Conservation (phyloP, 2,329 filamentous ascomycete genomes). For the Trichoderma sp. region DNA sequence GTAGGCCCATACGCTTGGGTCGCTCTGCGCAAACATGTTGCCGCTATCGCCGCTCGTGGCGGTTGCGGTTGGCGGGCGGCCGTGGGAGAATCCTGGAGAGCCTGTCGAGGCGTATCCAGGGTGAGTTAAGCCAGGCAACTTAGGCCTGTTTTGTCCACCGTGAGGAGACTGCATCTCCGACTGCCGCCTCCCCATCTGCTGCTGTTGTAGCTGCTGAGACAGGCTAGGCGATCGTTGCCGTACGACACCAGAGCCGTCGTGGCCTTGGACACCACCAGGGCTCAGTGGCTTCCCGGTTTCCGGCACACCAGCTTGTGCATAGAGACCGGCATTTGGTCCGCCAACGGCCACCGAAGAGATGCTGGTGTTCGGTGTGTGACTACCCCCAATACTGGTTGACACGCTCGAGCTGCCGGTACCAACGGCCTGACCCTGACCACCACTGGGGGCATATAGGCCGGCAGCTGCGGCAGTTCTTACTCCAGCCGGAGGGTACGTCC, state of each 20-base stretch:
- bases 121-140: conserved; percentile 39
- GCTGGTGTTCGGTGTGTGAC: conserved; percentile 50
- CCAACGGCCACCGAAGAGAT: conserved; percentile 49
- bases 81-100: conserved; percentile 34
- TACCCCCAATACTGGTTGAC: conserved; percentile 42
- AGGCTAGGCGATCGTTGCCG: conserved; percentile 66
- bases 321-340: conserved; percentile 57
- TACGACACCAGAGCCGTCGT: conserved; percentile 50
- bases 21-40: conserved; percentile 63
- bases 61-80: conserved; percentile 46
- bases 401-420: conserved; percentile 53
- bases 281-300: conserved; percentile 86
- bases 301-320: conserved; percentile 71
- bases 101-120: conserved; percentile 35
- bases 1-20: conserved; percentile 68
- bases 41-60: conserved; percentile 59
- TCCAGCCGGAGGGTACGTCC: conserved; percentile 75
- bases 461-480: conserved; percentile 46
- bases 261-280: conserved; percentile 55
- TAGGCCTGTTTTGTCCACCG: conserved; percentile 41
- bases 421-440: conserved; percentile 51
- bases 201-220: conserved; percentile 64
- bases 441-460: conserved; percentile 62
- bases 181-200: conserved; percentile 54
- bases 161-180: conserved; percentile 57